phyloP scores from a whole-genome alignment of 225 moss, liverwort and hornwort genomes.

The Bryum argenteum region DNA sequence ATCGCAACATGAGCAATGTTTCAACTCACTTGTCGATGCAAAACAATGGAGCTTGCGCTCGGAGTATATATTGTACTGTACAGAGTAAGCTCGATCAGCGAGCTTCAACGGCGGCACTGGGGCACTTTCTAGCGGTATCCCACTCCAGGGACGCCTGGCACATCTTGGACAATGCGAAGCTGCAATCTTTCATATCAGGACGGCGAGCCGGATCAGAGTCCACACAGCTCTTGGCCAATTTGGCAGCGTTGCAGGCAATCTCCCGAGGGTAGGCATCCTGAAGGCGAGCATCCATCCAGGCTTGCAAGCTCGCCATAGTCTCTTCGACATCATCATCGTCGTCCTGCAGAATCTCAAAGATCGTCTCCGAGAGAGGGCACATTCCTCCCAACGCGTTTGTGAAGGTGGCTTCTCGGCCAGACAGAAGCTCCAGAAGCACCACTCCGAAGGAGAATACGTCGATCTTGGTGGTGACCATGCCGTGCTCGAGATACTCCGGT shows the following conservation, averaged over 20 bases:
- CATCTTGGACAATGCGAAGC: conserved; percentile 61
- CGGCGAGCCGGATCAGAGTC: conserved; percentile 52
- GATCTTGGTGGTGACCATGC: conserved; percentile 64
- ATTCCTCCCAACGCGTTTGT: conserved; percentile 28
- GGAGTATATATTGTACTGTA: background rate
- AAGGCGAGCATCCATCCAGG: conserved; percentile 63
- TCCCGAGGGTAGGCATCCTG: conserved; percentile 57
- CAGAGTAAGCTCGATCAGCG: conserved; percentile 32
- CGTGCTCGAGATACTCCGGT: conserved; percentile 76
- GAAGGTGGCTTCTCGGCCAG: conserved; percentile 25
- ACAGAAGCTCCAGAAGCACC: conserved; percentile 59
- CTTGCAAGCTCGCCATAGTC: conserved; percentile 38
- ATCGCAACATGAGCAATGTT: no score
- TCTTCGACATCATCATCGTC: conserved; percentile 21
- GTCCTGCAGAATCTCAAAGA: conserved; percentile 51
- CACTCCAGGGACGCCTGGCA: conserved; percentile 60
- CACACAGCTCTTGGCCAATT: conserved; percentile 61
- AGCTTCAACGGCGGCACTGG: conserved; percentile 47
- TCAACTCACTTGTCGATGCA: no score
- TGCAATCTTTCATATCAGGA: conserved; percentile 74
- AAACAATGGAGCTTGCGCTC: no score
- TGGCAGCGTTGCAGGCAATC: conserved; percentile 53
- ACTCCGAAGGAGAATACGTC: conserved; percentile 85
- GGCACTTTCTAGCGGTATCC: conserved; percentile 51
- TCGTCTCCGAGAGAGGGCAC: conserved; percentile 45